phyloP scores from a whole-genome alignment of 1,139 yeast genomes.

The Geotrichum cucujoidarum region DNA sequence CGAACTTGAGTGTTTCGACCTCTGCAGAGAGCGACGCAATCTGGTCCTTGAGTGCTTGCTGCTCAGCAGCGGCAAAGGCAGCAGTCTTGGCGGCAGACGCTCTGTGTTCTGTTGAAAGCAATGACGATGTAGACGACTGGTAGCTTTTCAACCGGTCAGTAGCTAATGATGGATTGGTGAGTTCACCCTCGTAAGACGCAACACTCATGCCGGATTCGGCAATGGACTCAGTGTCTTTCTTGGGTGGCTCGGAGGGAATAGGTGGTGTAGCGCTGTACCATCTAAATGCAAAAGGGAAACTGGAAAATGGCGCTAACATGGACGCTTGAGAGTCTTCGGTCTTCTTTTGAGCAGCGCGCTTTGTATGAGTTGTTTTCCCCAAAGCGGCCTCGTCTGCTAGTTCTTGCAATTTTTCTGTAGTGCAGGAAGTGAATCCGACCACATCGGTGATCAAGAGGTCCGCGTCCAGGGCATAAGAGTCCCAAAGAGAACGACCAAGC shows the following conservation, averaged over 20 bases:
- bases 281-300: slow-evolving; percentile 13
- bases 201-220: slow-evolving; percentile 9
- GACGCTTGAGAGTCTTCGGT: neutral
- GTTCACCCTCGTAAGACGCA: slow-evolving; percentile 12
- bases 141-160: slow-evolving; percentile 5
- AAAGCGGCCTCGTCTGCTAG: slow-evolving; percentile 29
- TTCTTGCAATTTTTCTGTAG: slow-evolving; percentile 24
- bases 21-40: slow-evolving; percentile 17
- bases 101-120: slow-evolving; percentile 14
- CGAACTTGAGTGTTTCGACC: slow-evolving; percentile 19
- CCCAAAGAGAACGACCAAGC: slow-evolving; percentile 52
- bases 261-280: slow-evolving; percentile 9
- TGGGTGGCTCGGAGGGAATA: neutral
- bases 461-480: slow-evolving; percentile 42
- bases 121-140: slow-evolving; percentile 18
- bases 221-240: neutral
- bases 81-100: neutral
- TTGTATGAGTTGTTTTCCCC: slow-evolving; percentile 11
- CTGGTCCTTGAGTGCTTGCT: slow-evolving; percentile 14
- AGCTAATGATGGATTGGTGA: neutral
- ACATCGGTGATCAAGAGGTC: slow-evolving; percentile 50
- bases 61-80: slow-evolving; percentile 5
- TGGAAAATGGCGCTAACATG: neutral
- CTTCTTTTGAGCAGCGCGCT: neutral
- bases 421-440: slow-evolving; percentile 31